phyloP scores from a whole-genome alignment of 2,329 filamentous ascomycete species.

The Ilyonectria mors-panacis region DNA sequence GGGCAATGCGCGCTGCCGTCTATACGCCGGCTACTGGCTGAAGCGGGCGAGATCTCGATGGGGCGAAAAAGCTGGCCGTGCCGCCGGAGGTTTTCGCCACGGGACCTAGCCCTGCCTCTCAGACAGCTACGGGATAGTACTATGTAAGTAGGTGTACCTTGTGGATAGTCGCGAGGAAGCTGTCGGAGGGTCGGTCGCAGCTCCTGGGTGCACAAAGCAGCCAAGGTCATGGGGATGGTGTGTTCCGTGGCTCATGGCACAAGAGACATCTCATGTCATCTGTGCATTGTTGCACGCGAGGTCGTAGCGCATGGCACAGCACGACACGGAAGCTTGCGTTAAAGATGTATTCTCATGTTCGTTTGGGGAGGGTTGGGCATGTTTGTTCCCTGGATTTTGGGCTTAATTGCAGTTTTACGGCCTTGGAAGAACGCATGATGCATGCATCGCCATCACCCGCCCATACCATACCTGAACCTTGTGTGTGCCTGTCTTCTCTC shows the following conservation, averaged over 20 bases:
- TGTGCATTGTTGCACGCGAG: slow-evolving; percentile 21
- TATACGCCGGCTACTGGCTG: slow-evolving; percentile 10
- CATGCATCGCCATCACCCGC: background rate
- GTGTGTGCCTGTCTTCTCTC: background rate
- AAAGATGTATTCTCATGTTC: background rate
- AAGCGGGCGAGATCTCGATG: slow-evolving; percentile 11
- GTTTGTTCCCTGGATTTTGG: background rate
- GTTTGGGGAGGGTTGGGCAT: background rate
- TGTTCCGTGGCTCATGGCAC: slow-evolving; percentile 14
- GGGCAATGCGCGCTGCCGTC: slow-evolving; percentile 17
- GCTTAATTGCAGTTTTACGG: background rate
- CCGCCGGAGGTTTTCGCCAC: slow-evolving; percentile 12
- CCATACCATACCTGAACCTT: background rate
- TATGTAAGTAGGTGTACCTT: slow-evolving; percentile 8
- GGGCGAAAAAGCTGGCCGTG: slow-evolving; percentile 13
- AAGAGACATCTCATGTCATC: slow-evolving; percentile 15
- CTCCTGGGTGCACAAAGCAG: slow-evolving; percentile 9
- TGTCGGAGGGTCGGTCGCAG: background rate
- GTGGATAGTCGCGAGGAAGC: background rate
- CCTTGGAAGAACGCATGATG: background rate
- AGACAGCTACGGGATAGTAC: background rate
- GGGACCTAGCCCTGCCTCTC: slow-evolving; percentile 7
- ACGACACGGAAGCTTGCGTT: slow-evolving; percentile 10
- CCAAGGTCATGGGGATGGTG: slow-evolving; percentile 8
- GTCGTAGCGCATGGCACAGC: slow-evolving; percentile 25